Evolutionary conservation across 2,329 filamentous ascomycete species (phyloP).

Genomic region (Thielaviopsis punctulata): DNA sequence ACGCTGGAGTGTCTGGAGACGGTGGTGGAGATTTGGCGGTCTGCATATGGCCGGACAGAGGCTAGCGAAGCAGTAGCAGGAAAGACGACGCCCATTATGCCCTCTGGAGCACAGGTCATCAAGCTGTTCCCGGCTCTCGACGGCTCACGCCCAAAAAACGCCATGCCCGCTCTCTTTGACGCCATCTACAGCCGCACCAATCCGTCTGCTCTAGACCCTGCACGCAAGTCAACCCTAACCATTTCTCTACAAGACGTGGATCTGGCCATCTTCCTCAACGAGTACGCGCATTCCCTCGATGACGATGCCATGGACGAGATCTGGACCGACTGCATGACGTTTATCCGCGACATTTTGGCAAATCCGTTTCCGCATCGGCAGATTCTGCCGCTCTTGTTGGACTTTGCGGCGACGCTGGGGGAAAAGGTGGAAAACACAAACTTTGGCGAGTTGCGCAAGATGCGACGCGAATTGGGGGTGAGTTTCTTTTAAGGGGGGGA

Average conservation of each 20-base stretch:
- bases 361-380: slow-evolving; percentile 94
- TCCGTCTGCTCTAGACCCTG: slow-evolving; percentile 57
- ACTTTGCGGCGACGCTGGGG: slow-evolving; percentile 77
- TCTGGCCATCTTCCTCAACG: slow-evolving; percentile 73
- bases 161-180: slow-evolving; percentile 87
- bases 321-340: slow-evolving; percentile 85
- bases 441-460: slow-evolving; percentile 83
- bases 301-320: slow-evolving; percentile 98
- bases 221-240: slow-evolving; percentile 73
- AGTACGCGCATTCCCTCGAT: slow-evolving; percentile 78
- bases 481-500: slow-evolving; percentile 21
- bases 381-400: slow-evolving; percentile 67
- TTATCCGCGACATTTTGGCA: slow-evolving; percentile 72
- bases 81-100: slow-evolving; percentile 29
- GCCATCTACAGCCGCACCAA: slow-evolving; percentile 91
- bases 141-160: slow-evolving; percentile 76
- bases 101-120: slow-evolving; percentile 45
- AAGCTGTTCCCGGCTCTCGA: slow-evolving; percentile 81
- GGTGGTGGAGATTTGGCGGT: slow-evolving; percentile 68
- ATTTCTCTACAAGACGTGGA: slow-evolving; percentile 70
- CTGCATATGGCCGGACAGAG: slow-evolving; percentile 16
- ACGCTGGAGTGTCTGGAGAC: slow-evolving; percentile 88
- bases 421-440: slow-evolving; percentile 97
- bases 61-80: slow-evolving; percentile 14
- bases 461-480: slow-evolving; percentile 78